Evolutionary conservation across 805 yeast species (phyloP), one percentile per base, ranked within the genome.

Genomic region (Pichia sporocuriosa): DNA sequence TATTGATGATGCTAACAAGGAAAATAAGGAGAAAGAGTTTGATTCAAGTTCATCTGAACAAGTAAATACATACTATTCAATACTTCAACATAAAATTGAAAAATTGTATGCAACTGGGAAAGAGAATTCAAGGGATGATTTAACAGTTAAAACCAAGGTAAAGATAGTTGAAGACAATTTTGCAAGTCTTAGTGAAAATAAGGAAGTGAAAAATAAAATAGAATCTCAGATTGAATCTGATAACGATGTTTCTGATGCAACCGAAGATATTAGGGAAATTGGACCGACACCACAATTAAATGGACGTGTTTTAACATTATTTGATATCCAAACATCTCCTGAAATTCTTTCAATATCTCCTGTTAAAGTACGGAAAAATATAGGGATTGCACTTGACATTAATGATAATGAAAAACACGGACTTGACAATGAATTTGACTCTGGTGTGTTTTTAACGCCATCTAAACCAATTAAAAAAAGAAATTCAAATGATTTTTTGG

Each of bases 261-360:
- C 46, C 21, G 41, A 42, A 9, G 45, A 42, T 4, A 25, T 35
- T 8, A 45, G 41, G 20, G 83, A 77, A 45, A 56, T 85, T 11
- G 95, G 95, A 0, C 96, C 96, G 1, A 86, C 96, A 0, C 96
- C 96, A 0, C 95, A 86, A 51, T 70, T 85, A 9, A 70, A 80
- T 46, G 96, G 96, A 0, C 73, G 81, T 40, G 84, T 84, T 0
- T 57, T 84, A 26, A 79, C 93, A 15, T 67, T 86, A 4, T 81
- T 86, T 54, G 95, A 85, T 46, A 65, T 78, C 40, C 55, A 54
- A 16, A 41, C 40, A 15, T 21, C 62, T 46, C 39, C 53, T 29
- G 30, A 50, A 37, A 41, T 40, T 9, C n/a, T 36, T 15, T 22
- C 22, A 4, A 23, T 27, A 15, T 39, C 47, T 6, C 46, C 43